phyloP scores from a whole-genome alignment of 306 rosid genomes.

The Inga oerstediana region DNA sequence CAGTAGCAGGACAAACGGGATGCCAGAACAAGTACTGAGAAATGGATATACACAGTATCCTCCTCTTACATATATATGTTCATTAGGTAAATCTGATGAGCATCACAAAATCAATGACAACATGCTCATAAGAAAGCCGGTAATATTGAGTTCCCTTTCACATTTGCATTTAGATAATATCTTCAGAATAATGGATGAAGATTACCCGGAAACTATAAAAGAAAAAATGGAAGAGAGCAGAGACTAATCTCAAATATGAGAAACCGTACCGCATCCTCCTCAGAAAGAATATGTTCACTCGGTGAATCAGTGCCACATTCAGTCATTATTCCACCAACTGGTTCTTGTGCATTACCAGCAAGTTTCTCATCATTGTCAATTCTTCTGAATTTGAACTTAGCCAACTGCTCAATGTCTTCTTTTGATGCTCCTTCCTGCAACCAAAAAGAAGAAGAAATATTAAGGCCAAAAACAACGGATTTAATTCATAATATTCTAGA shows the following conservation, averaged over 20 bases:
- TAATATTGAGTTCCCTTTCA: constrained; percentile 21
- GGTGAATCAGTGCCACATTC: constrained; percentile 78
- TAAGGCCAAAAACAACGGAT: constrained; percentile 20
- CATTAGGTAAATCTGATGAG: constrained; percentile 1
- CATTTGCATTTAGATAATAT: constrained; percentile 22
- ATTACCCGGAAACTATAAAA: background rate
- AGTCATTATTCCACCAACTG: constrained; percentile 82
- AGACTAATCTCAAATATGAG: background rate
- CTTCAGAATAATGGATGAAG: constrained; percentile 15
- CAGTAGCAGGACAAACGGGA: background rate
- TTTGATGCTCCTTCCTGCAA: constrained; percentile 95
- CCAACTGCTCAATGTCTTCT: constrained; percentile 85
- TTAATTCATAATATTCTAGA: background rate
- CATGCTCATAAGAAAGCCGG: constrained; percentile 14
- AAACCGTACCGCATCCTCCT: constrained; percentile 79
- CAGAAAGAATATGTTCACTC: constrained; percentile 66
- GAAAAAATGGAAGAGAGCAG: background rate
- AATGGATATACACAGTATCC: constrained; percentile 24
- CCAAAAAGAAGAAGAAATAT: constrained; percentile 19
- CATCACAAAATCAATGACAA: constrained; percentile 14
- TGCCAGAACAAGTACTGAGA: constrained; percentile 19
- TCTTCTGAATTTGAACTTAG: constrained; percentile 76
- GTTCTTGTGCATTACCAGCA: constrained; percentile 50
- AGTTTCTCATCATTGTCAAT: constrained; percentile 54
- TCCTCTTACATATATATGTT: constrained; percentile 2